phyloP scores from a whole-genome alignment of 2,329 filamentous ascomycete species.

The Chaetoscypha palmicola region DNA sequence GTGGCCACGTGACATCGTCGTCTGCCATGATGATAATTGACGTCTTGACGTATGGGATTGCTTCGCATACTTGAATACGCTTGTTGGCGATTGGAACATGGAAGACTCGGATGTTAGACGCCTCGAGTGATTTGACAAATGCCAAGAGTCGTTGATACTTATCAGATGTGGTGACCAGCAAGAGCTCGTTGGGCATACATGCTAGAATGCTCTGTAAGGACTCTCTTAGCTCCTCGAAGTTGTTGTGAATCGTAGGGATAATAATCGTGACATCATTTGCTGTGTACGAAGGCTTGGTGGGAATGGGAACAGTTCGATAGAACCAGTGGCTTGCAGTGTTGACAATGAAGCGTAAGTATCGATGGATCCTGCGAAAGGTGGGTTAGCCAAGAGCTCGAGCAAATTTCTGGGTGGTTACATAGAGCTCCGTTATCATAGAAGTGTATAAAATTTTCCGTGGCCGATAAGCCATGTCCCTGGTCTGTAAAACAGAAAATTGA shows the following conservation, averaged over 20 bases:
- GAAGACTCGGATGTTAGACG: conserved; percentile 63
- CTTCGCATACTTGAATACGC: conserved; percentile 85
- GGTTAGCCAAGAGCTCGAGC: background rate
- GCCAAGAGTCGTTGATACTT: conserved; percentile 63
- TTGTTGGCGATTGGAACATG: conserved; percentile 87
- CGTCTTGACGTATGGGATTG: conserved; percentile 77
- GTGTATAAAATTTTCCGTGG: background rate
- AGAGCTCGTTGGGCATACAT: conserved; percentile 63
- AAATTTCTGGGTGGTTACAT: background rate
- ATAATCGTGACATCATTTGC: conserved; percentile 88
- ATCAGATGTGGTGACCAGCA: conserved; percentile 80
- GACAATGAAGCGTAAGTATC: conserved; percentile 78
- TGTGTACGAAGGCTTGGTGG: conserved; percentile 59
- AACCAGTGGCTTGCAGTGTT: conserved; percentile 81
- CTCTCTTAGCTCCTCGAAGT: conserved; percentile 73
- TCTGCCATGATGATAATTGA: conserved; percentile 87
- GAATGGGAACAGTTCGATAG: conserved; percentile 78
- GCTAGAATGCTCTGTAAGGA: conserved; percentile 73
- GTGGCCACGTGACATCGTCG: conserved; percentile 91
- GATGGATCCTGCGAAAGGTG: conserved; percentile 59
- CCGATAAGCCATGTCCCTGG: too few relatives aligned
- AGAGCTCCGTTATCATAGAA: background rate
- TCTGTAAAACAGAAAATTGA: background rate
- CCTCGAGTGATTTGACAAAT: conserved; percentile 54
- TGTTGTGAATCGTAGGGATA: conserved; percentile 84